Evolutionary conservation across 2,329 filamentous ascomycete species (phyloP), one percentile per base, ranked within the genome.

Genomic region (Pezicula radicicola): DNA sequence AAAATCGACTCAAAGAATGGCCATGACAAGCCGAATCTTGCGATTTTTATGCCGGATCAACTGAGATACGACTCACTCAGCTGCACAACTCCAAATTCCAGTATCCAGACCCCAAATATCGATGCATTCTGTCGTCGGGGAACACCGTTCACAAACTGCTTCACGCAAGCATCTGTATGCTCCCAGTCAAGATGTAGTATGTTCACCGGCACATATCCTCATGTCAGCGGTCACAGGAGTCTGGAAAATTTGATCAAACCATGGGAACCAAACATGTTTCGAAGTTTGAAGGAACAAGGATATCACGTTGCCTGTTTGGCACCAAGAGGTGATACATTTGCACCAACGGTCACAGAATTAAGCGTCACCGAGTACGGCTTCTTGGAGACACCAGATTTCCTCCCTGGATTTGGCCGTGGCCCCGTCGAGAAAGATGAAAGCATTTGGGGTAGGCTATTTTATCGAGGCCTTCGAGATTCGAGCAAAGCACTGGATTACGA

Each of bases 41-140:
- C 73, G 46, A 71, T 76, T 7, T 77, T 76, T 54, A 76, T 76
- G 74, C 74, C 73, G 3, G 74, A 77, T 46, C 74, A 76, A 60
- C 63, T 77, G 3, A 70, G 74, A 9, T 75, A 72, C 42, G 75
- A 77, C 56, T 68, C 72, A 1, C 59, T 76, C 0, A 68, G 68
- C 0, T 74, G 68, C 42, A 66, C 66, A 2, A 63, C 59, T 60
- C 4, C 37, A 60, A 16, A 48, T 10, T 21, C 41, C 15, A n/a
- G 12, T 9, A 19, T 73, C 21, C 63, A 65, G 28, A 75, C 71
- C 0, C 71, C 70, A 10, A 73, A 75, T 45, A 72, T 75, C 15
- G 72, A 75, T 51, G 64, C 67, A 9, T 75, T 76, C 55, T 64
- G 68, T 9, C 51, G 55, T 1, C 57, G 64, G 0, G 72, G 68